Conservation (phyloP, 2,329 filamentous ascomycete genomes). For the Colletotrichum tabaci region DNA sequence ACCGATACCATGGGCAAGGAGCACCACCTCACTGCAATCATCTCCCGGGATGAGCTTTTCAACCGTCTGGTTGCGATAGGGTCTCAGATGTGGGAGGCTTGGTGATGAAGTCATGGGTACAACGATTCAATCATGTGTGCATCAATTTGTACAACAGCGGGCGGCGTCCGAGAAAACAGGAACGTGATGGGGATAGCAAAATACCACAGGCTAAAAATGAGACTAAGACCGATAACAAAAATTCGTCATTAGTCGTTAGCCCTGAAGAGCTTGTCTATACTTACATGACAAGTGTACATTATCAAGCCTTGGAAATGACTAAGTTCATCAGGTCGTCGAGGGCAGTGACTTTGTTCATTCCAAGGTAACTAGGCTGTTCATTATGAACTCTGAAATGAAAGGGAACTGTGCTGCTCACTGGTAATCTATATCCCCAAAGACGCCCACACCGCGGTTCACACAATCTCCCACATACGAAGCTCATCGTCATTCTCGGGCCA, state of each 20-base stretch:
- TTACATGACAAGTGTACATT: no score
- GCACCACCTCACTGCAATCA: slow-evolving; percentile 79
- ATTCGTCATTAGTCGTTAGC: no score
- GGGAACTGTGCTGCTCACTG: no score
- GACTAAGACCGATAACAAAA: no score
- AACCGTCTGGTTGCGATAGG: slow-evolving; percentile 84
- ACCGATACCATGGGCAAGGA: slow-evolving; percentile 68
- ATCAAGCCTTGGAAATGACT: no score
- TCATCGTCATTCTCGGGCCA: background rate
- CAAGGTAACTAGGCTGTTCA: no score
- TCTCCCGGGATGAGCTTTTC: slow-evolving; percentile 82
- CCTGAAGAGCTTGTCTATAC: no score
- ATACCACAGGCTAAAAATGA: no score
- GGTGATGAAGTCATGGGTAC: slow-evolving; percentile 58
- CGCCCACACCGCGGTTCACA: background rate
- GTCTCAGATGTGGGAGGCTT: slow-evolving; percentile 86
- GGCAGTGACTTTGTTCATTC: no score
- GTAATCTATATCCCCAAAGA: no score
- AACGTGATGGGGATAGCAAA: background rate
- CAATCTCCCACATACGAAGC: background rate
- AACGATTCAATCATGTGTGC: background rate
- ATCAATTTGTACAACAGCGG: background rate
- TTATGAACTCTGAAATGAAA: no score
- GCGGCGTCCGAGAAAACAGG: background rate
- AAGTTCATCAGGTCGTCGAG: no score